A percentile compares a stretch with the other conserved stretches of the same genome.
Evolutionary conservation across 257 asterid genomes (phyloP).

Genomic region (Solanum rostratum): DNA sequence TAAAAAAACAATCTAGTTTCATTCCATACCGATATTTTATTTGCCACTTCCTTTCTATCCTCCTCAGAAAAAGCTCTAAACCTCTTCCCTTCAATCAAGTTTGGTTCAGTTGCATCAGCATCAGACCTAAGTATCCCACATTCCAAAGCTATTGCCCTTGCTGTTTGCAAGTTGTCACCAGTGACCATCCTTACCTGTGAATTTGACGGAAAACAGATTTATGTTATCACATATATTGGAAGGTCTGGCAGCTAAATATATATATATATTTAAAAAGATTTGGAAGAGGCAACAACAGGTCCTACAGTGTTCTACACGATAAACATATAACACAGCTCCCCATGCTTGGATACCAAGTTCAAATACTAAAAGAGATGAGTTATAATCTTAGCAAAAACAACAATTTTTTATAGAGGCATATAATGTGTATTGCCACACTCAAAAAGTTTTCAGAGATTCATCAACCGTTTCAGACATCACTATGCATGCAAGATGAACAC

Average conservation of each 20-base stretch:
- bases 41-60: conserved; percentile 60
- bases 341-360: neutral
- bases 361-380: neutral
- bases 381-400: neutral
- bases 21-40: conserved; percentile 62
- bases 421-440: neutral
- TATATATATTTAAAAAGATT: neutral
- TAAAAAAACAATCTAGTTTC: neutral
- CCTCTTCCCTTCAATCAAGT: conserved; percentile 79
- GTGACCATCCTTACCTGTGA: conserved; percentile 94
- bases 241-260: neutral
- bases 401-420: neutral
- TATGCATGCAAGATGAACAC: neutral
- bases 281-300: neutral
- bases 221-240: neutral
- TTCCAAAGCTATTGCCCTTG: conserved; percentile 88
- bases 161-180: conserved; percentile 91
- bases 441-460: neutral
- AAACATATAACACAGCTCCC: neutral
- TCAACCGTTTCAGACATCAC: neutral
- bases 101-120: conserved; percentile 73
- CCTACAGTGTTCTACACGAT: neutral
- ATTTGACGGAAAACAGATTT: neutral
- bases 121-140: conserved; percentile 77
- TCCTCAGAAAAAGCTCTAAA: conserved; percentile 54